Evolutionary conservation across 768 basidiomycete species (phyloP).

Genomic region (Russula sp.): DNA sequence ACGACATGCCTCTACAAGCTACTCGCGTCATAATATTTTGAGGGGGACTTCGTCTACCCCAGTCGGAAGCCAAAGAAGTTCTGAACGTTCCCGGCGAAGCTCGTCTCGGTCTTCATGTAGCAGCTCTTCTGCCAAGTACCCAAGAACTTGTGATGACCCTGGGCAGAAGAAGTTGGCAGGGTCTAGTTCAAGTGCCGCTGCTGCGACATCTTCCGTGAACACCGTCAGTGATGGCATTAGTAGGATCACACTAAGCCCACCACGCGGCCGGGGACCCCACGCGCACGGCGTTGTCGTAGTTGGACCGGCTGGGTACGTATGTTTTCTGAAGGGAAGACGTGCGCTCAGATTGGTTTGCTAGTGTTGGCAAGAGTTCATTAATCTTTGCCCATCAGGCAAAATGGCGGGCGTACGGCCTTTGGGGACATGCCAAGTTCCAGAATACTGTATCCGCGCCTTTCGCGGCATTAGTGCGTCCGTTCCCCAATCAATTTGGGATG

Average conservation of each 20-base stretch:
- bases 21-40: conserved; percentile 48
- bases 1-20: conserved; percentile 46
- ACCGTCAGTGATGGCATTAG: conserved; percentile 40
- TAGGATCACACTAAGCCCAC: conserved; percentile 39
- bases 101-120: conserved; percentile 44
- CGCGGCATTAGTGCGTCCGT: conserved; percentile 46
- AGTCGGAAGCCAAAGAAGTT: conserved; percentile 30
- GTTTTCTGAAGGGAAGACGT: neutral
- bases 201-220: conserved; percentile 23
- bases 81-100: conserved; percentile 24
- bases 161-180: conserved; percentile 5
- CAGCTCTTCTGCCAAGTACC: conserved; percentile 22
- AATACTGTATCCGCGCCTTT: conserved; percentile 62
- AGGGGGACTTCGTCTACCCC: conserved; percentile 37
- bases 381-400: conserved; percentile 64
- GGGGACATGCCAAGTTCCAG: conserved; percentile 75
- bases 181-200: neutral
- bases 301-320: conserved; percentile 55
- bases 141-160: neutral
- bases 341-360: conserved; percentile 22
- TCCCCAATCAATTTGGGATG: neutral
- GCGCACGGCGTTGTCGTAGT: conserved; percentile 57
- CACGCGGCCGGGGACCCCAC: conserved; percentile 38
- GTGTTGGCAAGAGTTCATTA: conserved; percentile 73
- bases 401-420: conserved; percentile 65